A percentile compares a stretch with the other conserved stretches of the same genome.
These are phyloP conservation scores for Geranium rotundifolium DNA, from an alignment of 345 rosid genomes.

Conservation along the genomic window DNA sequence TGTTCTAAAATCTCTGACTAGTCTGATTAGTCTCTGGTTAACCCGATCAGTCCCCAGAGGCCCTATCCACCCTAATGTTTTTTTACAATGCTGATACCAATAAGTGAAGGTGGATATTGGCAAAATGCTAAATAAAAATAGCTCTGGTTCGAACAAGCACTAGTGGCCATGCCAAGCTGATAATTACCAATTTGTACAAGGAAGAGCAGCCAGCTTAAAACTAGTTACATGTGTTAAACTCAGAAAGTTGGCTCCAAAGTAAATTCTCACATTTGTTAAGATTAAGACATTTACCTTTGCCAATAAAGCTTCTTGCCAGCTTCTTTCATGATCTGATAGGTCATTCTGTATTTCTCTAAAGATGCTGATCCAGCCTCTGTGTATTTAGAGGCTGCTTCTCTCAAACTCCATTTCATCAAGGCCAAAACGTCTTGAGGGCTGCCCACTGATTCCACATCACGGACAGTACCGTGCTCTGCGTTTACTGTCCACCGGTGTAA, in stretches of 20 bases:
- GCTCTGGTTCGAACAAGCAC: no score
- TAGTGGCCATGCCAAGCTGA: constrained; percentile 4
- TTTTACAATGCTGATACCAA: no score
- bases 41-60: no score
- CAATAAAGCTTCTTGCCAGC: constrained; percentile 72
- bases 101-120: neutral
- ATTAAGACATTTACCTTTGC: constrained; percentile 33
- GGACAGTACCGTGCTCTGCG: constrained; percentile 55
- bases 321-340: constrained; percentile 69
- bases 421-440: constrained; percentile 54
- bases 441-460: constrained; percentile 44
- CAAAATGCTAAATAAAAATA: neutral
- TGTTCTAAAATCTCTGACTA: no score
- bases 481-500: constrained; percentile 81
- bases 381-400: constrained; percentile 74
- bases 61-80: no score
- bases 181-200: constrained; percentile 2
- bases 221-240: constrained; percentile 9
- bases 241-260: constrained; percentile 9
- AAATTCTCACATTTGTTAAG: neutral
- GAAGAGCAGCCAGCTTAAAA: constrained; percentile 1
- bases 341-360: constrained; percentile 66
- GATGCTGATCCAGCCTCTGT: constrained; percentile 61
- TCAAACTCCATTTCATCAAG: constrained; percentile 77
- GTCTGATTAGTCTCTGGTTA: no score